Evolutionary conservation across 192 early-diverging fungal genomes (phyloP).

Genomic region (Backusella circina): DNA sequence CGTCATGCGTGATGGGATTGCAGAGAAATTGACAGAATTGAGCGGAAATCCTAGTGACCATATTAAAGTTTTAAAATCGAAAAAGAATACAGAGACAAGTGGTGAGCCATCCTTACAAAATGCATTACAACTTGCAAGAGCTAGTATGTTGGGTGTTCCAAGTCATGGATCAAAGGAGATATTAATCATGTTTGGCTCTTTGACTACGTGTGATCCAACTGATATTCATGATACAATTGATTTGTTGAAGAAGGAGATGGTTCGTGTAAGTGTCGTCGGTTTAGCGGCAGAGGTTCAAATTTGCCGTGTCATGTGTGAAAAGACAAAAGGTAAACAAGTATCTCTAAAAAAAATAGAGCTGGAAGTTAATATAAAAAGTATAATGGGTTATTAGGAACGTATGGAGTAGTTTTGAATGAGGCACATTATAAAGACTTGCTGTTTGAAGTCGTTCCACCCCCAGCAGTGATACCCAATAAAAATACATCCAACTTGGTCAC

Average conservation of each 20-base stretch:
- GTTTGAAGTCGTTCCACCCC: slow-evolving; percentile 87
- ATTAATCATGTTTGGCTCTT: slow-evolving; percentile 79
- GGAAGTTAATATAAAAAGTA: background rate
- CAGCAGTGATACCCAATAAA: slow-evolving; percentile 57
- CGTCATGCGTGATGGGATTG: slow-evolving; percentile 79
- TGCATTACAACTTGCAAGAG: slow-evolving; percentile 79
- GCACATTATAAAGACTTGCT: slow-evolving; percentile 78
- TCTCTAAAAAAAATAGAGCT: background rate
- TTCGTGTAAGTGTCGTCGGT: slow-evolving; percentile 86
- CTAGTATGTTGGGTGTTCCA: slow-evolving; percentile 77
- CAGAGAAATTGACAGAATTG: slow-evolving; percentile 84
- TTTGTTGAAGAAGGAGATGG: slow-evolving; percentile 58
- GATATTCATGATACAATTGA: slow-evolving; percentile 84
- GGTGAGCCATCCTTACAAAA: slow-evolving; percentile 95
- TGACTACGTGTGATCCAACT: slow-evolving; percentile 93
- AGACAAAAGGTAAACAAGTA: slow-evolving; percentile 64
- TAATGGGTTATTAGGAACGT: slow-evolving; percentile 58
- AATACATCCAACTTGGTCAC: slow-evolving; percentile 68
- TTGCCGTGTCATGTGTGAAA: slow-evolving; percentile 65
- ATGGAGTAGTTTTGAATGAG: slow-evolving; percentile 82
- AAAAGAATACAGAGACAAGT: slow-evolving; percentile 62
- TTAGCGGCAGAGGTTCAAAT: slow-evolving; percentile 89
- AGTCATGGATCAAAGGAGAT: slow-evolving; percentile 87
- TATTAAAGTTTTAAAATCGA: slow-evolving; percentile 59
- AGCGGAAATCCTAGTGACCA: slow-evolving; percentile 84